Evolutionary conservation across 2,329 filamentous ascomycete genomes (phyloP), one percentile per base, ranked within the genome.

Genomic region (Aspergillus niger): DNA sequence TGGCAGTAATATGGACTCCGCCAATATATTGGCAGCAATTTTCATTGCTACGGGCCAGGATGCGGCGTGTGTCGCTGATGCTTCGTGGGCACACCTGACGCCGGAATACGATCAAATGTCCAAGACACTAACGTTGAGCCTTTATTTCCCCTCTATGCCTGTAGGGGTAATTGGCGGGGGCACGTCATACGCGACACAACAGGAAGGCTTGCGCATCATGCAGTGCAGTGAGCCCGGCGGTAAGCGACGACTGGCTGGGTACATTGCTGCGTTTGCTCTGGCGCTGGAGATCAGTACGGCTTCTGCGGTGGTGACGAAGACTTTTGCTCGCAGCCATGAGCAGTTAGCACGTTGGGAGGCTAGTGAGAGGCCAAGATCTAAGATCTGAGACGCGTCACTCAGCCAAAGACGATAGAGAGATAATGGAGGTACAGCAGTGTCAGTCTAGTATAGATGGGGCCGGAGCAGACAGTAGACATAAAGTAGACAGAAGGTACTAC

Each of bases 121-220:
- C 1, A 52, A 64, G 39, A 61, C 65, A 4, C 43, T 72, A n/a
- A 65, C 57, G 8, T 20, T 72, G 22, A 66, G 63, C 15, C 32
- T 68, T 13, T 71, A 69, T 57, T 64, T 73, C 7, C 70, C 67
- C n/a, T 70, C 63, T 5, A 53, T 72, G 7, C 59, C 69, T n/a
- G 67, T 72, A 26, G 69, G 69, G 5, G 65, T 61, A 4, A 57
- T 70, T 8, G 70, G 70, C 15, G 71, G 70, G 6, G 69, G 69
- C 8, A 71, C 68, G 2, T 28, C 49, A 2, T 69, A 69, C 56
- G 54, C 62, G 8, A 69, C 66, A 1, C 69, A 73, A 57, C 63
- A 55, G 49, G 70, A 73, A 57, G 64, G 64, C 1, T 58, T 72
- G 41, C 56, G 67, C 22, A 59, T 71, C 22, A 61, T 73, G 26